Conservation (phyloP, 1,284 basidiomycete genomes). For the Trametes pubescens region DNA sequence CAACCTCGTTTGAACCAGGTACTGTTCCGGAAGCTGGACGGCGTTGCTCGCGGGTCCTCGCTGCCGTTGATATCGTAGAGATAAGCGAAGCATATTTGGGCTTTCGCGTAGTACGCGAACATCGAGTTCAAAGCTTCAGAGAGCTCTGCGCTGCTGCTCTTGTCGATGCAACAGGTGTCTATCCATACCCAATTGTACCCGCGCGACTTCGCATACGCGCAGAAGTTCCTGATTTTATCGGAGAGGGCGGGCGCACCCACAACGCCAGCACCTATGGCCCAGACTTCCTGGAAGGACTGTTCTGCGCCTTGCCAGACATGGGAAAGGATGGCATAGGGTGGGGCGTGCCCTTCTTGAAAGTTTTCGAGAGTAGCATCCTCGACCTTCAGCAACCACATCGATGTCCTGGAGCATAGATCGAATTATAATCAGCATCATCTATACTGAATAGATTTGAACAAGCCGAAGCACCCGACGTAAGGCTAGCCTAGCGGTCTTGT, state of each 20-base stretch:
- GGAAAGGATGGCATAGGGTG: constrained; percentile 27
- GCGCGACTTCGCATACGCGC: constrained; percentile 16
- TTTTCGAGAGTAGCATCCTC: not conserved
- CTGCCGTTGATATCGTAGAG: constrained; percentile 23
- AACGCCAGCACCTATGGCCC: too few species aligned
- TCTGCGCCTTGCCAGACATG: constrained; percentile 27
- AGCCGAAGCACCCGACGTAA: too few species aligned
- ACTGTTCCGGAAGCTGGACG: constrained; percentile 23
- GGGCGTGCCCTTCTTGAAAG: not conserved
- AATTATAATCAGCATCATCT: not conserved
- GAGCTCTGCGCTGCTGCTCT: constrained; percentile 29
- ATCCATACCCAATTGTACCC: constrained; percentile 28
- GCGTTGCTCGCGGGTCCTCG: constrained; percentile 10
- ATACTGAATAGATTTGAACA: too few species aligned
- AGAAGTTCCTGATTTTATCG: constrained; percentile 24
- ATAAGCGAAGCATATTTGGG: constrained; percentile 27
- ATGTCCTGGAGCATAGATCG: not conserved
- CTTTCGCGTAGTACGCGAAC: constrained; percentile 29
- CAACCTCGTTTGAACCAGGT: constrained; percentile 27
- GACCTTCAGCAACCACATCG: constrained; percentile 13
- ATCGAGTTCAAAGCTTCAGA: constrained; percentile 32
- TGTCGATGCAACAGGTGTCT: constrained; percentile 32
- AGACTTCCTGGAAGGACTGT: constrained; percentile 24
- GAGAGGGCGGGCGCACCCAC: too few species aligned
- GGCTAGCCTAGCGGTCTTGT: too few species aligned